These are phyloP conservation scores for Umbelopsis sp. DNA, from an alignment of 192 early-diverging fungal genomes.

Conservation along the genomic window DNA sequence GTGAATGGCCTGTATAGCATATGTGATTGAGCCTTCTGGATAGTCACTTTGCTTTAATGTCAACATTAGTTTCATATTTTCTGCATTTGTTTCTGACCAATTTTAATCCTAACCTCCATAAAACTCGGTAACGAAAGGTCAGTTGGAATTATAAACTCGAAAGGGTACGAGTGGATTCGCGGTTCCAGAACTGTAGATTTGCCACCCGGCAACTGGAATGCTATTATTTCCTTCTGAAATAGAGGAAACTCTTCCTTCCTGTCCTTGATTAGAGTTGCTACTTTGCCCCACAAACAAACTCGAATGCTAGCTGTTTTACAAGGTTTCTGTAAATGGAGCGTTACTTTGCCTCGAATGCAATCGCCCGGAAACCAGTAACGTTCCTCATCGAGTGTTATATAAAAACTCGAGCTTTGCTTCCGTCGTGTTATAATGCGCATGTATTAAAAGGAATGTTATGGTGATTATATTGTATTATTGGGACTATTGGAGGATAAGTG, in stretches of 20 bases:
- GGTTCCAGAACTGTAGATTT: conserved; percentile 10
- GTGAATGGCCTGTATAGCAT: conserved; percentile 17
- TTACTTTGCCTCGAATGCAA: conserved; percentile 1
- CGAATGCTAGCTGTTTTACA: conserved; percentile 8
- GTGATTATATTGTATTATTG: neutral
- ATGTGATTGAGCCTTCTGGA: conserved; percentile 6
- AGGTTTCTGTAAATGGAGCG: neutral
- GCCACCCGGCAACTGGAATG: conserved; percentile 4
- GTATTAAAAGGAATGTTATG: conserved; percentile 9
- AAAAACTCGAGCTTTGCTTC: conserved; percentile 18
- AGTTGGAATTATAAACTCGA: conserved; percentile 11
- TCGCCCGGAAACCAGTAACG: conserved; percentile 21
- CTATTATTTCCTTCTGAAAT: conserved; percentile 16
- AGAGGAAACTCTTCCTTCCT: conserved; percentile 14
- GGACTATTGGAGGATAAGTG: neutral
- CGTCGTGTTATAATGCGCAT: conserved; percentile 11
- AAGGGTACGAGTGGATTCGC: neutral
- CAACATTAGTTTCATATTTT: neutral
- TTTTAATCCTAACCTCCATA: neutral
- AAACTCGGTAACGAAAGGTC: conserved; percentile 16
- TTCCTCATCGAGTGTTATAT: conserved; percentile 20
- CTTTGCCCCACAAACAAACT: conserved; percentile 14
- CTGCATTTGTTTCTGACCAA: neutral
- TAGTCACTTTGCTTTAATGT: neutral
- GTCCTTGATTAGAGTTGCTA: conserved; percentile 9